Evolutionary conservation across 331 rosid species (phyloP), one percentile per base, ranked within the genome.

Genomic region (Pyracantha coccinea): DNA sequence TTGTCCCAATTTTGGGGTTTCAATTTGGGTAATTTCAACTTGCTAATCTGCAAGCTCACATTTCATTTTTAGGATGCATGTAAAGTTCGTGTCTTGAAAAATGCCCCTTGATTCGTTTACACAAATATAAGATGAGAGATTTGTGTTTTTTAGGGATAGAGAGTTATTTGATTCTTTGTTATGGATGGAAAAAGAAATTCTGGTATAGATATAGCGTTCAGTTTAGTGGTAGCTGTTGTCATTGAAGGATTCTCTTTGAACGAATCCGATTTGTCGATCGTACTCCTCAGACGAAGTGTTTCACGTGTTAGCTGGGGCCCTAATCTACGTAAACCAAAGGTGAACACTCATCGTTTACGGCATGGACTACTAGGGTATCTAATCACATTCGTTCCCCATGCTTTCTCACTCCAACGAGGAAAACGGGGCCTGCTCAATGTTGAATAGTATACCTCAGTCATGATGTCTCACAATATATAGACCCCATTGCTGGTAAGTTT

Each of bases 121-220:
- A 54, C 77, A 65, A 69, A 72, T 66, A 23, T 70, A n/a, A n/a
- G n/a, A n/a, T 77, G 87, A 84, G 80, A 52, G 23, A n/a, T 16
- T 52, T 8, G 3, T 19, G 3, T 17, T 53, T 53, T 53, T 19
- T 19, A 4, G 11, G 57, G 23, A 47, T 45, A 47, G 4, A 47
- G 3, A 45, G 1, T 47, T 47, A 47, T 5, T 9, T 2, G 44
- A 35, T 35, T 9, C 13, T 35, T 35, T 35, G 13, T 1, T 35
- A 35, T 35, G 44, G 44, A 35, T 35, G 44, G 13, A 35, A 35
- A 35, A 9, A 35, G 44, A 35, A 35, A 35, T 35, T 1, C 13
- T 35, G 44, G 9, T 35, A 1, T 35, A 35, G 13, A 35, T 35
- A 35, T 35, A 35, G 13, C 1, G 44, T 35, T 35, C 13, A 35